Conservation (phyloP, 768 basidiomycete genomes). For the Boletus rufocinnamomeus region DNA sequence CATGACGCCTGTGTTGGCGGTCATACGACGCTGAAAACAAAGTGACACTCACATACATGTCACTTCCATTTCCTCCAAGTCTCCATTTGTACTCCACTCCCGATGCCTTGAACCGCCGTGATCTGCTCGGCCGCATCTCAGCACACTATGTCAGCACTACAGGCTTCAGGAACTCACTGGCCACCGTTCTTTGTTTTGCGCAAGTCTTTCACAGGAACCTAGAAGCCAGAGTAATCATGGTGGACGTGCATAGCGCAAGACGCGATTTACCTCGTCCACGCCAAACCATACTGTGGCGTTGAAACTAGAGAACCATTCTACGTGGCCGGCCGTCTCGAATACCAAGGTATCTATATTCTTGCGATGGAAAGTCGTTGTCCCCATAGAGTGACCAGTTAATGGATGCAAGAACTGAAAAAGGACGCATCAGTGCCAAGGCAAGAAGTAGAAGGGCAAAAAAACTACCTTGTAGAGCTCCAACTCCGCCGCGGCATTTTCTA, state of each 20-base stretch:
- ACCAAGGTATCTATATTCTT: constrained; percentile 44
- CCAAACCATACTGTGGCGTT: constrained; percentile 53
- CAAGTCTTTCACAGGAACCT: constrained; percentile 49
- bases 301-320: constrained; percentile 51
- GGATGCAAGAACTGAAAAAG: constrained; percentile 45
- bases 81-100: constrained; percentile 62
- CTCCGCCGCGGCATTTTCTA: constrained; percentile 29
- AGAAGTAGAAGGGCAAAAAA: neutral
- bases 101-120: constrained; percentile 53
- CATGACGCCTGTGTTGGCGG: neutral
- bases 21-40: neutral
- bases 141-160: neutral
- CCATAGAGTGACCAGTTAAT: constrained; percentile 41
- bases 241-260: neutral
- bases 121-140: constrained; percentile 35
- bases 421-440: neutral
- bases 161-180: constrained; percentile 39
- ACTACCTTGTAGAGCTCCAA: constrained; percentile 48
- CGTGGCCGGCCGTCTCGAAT: constrained; percentile 55
- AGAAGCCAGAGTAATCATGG: neutral
- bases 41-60: constrained; percentile 45
- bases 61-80: constrained; percentile 41
- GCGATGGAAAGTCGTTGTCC: constrained; percentile 50
- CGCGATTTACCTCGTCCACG: constrained; percentile 41
- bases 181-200: constrained; percentile 53